Evolutionary conservation across 176 grass and related monocot species (phyloP).

Genomic region (Melocanna baccifera): DNA sequence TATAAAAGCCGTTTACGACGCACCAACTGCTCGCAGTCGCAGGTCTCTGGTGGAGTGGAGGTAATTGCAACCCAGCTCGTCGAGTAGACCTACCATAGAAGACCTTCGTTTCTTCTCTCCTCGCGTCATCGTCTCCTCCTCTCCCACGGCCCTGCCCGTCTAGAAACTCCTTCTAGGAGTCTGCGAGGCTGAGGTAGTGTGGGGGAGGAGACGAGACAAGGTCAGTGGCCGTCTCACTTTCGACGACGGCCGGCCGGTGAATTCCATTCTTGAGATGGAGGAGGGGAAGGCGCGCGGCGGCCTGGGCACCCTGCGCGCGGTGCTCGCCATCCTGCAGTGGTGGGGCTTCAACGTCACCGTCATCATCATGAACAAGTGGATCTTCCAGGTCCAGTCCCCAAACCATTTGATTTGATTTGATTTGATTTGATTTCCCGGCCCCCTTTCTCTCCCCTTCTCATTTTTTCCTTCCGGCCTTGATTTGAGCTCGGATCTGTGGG

Average conservation of each 20-base stretch:
- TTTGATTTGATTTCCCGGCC: too few species aligned
- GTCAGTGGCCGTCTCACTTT: too few species aligned
- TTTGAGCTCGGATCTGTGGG: too few species aligned
- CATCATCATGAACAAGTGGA: slow-evolving; percentile 99
- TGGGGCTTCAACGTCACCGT: slow-evolving; percentile 98
- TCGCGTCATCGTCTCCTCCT: neutral
- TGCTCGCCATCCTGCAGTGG: slow-evolving; percentile 88
- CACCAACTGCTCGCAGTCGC: too few species aligned
- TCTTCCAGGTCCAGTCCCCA: slow-evolving; percentile 75
- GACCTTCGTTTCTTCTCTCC: neutral
- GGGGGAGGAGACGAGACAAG: neutral
- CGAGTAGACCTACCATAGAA: too few species aligned
- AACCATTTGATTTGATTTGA: neutral
- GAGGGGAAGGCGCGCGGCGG: slow-evolving; percentile 35
- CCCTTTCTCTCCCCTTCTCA: neutral
- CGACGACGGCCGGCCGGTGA: neutral
- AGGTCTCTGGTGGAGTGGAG: too few species aligned
- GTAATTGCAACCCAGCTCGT: too few species aligned
- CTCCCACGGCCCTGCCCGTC: neutral
- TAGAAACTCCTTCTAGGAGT: neutral
- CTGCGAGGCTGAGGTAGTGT: neutral
- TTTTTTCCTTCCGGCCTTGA: too few species aligned
- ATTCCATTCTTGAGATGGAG: slow-evolving; percentile 45
- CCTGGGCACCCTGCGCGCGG: slow-evolving; percentile 54
- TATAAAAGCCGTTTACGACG: too few species aligned